Base-by-base conservation (phyloP, 768 basidiomycete genomes). In the Epithele typhae region DNA sequence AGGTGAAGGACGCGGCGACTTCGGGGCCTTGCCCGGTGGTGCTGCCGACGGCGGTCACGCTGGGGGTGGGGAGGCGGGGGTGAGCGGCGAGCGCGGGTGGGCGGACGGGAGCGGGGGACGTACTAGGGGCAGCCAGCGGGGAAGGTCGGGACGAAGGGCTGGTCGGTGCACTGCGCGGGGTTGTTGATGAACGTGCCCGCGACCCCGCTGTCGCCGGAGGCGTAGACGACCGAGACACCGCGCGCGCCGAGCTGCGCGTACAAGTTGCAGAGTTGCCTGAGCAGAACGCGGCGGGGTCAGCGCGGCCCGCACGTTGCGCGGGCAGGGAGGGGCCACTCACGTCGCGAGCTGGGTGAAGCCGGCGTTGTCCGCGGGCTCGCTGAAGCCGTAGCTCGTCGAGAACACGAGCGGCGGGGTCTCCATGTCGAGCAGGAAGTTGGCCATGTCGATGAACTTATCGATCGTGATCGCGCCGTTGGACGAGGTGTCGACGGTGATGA, bases 1-100 rank as follows among this genome's bases (percentile, higher is more conserved):
- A 56, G 10, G 61, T 61, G 54, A 65, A 61, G 32, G 45, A 4
- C 3, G 64, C 60, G 3, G 58, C 55, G 11, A 48, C 56, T 51
- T 67, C 65, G 6, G 57, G 54, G 33, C 77, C 63, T 30, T 30
- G 27, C 23, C 51, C 52, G 8, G 48, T 48, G 10, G 66, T 66
- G 7, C 59, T 63, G n/a, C 66, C 65, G 40, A 67, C 64, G n/a
- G 63, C 61, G 40, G 64, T 64, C 37, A 64, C 48, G 54, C 60
- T 64, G 38, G n/a, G n/a, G n/a, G n/a, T n/a, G n/a, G n/a, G n/a
- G n/a, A n/a, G n/a, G n/a, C n/a, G n/a, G n/a, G n/a, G n/a, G 41
- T 17, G 25, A 41, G 9, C 36, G 24, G n/a, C 21, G 11, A 2
- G 37, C 10, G 22, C 8, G 39, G n/a, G n/a, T n/a, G n/a, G n/a